Percentiles rank a stretch among this genome's conserved stretches.
phyloP scores from a whole-genome alignment of 129 eudicot species.

The Ambrosia trifida region DNA sequence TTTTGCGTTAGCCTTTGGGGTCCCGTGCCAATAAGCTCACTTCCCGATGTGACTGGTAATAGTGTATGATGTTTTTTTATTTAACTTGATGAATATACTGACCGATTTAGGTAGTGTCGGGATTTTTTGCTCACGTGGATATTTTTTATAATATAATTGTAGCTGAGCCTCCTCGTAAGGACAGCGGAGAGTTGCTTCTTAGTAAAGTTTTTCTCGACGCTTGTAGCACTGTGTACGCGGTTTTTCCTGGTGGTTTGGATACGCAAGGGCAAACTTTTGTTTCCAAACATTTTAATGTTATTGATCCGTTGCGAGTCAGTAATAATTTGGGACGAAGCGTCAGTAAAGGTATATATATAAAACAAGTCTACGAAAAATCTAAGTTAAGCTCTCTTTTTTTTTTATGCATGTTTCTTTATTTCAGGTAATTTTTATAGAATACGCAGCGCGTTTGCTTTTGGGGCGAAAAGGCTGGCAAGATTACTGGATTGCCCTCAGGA shows the following conservation, averaged over 20 bases:
- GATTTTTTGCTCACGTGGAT: constrained; percentile 1
- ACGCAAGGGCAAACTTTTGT: constrained; percentile 66
- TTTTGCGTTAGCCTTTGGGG: constrained; percentile 91
- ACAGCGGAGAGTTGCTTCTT: constrained; percentile 61
- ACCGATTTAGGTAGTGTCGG: not conserved
- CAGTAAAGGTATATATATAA: constrained; percentile 59
- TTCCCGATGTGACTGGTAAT: constrained; percentile 78
- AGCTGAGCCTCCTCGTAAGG: constrained; percentile 81
- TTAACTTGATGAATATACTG: not conserved
- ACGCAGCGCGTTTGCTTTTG: constrained; percentile 77
- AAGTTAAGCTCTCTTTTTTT: not conserved
- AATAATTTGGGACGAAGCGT: constrained; percentile 92
- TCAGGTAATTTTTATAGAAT: constrained; percentile 75
- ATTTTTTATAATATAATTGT: constrained; percentile 32
- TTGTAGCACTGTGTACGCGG: constrained; percentile 79
- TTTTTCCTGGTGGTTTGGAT: constrained; percentile 64
- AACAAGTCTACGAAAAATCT: not conserved
- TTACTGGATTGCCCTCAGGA: constrained; percentile 77
- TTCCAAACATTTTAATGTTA: constrained; percentile 74
- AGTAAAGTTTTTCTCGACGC: constrained; percentile 75
- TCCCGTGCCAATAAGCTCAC: constrained; percentile 76
- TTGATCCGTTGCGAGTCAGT: constrained; percentile 78
- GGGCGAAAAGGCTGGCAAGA: constrained; percentile 76
- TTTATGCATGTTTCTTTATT: constrained; percentile 12
- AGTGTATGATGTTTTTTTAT: constrained; percentile 1